Conservation (phyloP, 345 rosid species). For the Salix udensis region DNA sequence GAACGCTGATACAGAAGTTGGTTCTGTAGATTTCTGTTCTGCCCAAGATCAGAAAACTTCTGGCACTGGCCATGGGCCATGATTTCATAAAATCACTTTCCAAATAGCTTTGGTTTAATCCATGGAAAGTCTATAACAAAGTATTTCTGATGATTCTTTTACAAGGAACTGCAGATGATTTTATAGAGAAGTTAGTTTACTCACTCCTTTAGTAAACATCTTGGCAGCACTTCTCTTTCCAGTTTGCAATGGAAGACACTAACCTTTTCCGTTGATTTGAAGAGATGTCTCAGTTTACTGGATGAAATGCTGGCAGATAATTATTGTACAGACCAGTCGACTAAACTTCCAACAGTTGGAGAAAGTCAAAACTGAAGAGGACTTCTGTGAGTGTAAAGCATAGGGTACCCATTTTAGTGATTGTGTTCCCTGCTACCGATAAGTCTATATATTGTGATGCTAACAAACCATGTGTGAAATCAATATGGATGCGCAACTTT, state of each 20-base stretch:
- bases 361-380: neutral
- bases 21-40: constrained; percentile 11
- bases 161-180: neutral
- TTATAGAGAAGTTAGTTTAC: neutral
- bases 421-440: neutral
- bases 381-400: constrained; percentile 1
- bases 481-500: neutral
- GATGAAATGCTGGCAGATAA: neutral
- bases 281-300: neutral
- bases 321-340: neutral
- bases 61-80: neutral
- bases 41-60: constrained; percentile 9
- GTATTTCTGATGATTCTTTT: neutral
- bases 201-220: neutral
- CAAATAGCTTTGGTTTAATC: neutral
- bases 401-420: neutral
- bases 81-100: neutral
- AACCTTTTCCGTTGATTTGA: neutral
- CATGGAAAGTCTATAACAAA: neutral
- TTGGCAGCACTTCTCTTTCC: neutral
- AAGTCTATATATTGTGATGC: neutral
- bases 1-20: constrained; percentile 21
- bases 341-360: neutral
- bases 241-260: neutral
- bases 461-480: neutral